phyloP scores from a whole-genome alignment of 768 basidiomycete species.

The Gyrodon lividus region DNA sequence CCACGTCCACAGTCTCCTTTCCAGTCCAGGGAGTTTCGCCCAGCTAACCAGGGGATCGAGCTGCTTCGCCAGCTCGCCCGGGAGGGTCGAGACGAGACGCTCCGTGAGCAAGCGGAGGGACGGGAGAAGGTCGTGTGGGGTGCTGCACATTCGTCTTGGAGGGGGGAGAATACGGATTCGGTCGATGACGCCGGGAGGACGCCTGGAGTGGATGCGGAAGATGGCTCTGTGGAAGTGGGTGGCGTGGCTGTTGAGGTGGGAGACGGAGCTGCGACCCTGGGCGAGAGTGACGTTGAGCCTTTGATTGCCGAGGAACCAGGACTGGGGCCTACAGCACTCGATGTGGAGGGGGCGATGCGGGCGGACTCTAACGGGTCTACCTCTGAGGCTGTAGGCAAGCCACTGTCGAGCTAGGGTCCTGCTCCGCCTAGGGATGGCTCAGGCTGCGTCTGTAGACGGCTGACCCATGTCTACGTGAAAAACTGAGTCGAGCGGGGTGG shows the following conservation, averaged over 20 bases:
- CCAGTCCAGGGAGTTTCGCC: conserved; percentile 33
- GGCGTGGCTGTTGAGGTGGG: not conserved
- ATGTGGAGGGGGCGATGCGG: not conserved
- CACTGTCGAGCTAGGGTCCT: too few relatives aligned
- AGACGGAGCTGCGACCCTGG: not conserved
- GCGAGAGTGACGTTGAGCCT: not conserved
- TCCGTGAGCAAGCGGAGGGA: conserved; percentile 40
- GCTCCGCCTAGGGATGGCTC: too few relatives aligned
- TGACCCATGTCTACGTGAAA: too few relatives aligned
- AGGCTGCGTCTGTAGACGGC: too few relatives aligned
- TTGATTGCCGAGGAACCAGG: not conserved
- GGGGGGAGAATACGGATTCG: not conserved
- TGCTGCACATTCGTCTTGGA: not conserved
- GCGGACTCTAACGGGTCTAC: not conserved
- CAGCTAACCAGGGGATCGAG: conserved; percentile 35
- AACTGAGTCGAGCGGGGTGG: too few relatives aligned
- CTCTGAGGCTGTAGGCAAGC: not conserved
- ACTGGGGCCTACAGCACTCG: not conserved
- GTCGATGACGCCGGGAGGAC: not conserved
- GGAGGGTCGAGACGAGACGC: conserved; percentile 42
- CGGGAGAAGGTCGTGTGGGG: conserved; percentile 48
- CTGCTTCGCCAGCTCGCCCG: conserved; percentile 47
- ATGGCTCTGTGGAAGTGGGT: not conserved
- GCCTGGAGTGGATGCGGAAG: not conserved
- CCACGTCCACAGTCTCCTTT: conserved; percentile 5